phyloP scores from a whole-genome alignment of 1,284 basidiomycete species.

The Inonotus obliquus region DNA sequence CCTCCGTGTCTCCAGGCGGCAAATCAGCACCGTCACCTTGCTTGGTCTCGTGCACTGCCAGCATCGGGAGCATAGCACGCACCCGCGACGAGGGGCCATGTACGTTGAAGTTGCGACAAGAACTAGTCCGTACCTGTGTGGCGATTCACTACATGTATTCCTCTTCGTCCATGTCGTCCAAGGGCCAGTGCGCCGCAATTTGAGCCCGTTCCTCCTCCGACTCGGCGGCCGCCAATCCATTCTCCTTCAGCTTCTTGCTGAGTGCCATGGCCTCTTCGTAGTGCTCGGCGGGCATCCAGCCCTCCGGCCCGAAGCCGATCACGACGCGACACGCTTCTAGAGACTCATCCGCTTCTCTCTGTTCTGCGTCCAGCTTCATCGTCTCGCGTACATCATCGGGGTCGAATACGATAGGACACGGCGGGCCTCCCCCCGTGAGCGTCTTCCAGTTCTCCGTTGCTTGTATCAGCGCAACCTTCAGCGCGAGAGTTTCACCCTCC shows the following conservation, averaged over 20 bases:
- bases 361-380: conserved; percentile 30
- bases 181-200: too few species aligned
- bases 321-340: conserved; percentile 25
- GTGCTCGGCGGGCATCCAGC: conserved; percentile 37
- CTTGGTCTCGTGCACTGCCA: too few species aligned
- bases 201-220: too few species aligned
- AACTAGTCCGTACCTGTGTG: too few species aligned
- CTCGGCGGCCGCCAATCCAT: conserved; percentile 26
- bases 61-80: too few species aligned
- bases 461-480: conserved; percentile 39
- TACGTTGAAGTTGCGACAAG: too few species aligned
- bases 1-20: too few species aligned
- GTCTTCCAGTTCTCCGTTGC: too few species aligned
- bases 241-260: conserved; percentile 32
- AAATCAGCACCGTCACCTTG: too few species aligned
- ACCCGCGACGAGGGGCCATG: too few species aligned
- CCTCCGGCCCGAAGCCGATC: conserved; percentile 31
- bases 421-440: conserved; percentile 28
- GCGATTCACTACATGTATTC: too few species aligned
- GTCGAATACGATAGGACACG: conserved; percentile 43
- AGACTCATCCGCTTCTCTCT: conserved; percentile 30
- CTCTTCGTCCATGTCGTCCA: too few species aligned
- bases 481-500: conserved; percentile 42
- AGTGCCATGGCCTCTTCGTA: conserved; percentile 35
- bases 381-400: conserved; percentile 37